Conservation (phyloP, 331 rosid genomes). For the Telfairia occidentalis region DNA sequence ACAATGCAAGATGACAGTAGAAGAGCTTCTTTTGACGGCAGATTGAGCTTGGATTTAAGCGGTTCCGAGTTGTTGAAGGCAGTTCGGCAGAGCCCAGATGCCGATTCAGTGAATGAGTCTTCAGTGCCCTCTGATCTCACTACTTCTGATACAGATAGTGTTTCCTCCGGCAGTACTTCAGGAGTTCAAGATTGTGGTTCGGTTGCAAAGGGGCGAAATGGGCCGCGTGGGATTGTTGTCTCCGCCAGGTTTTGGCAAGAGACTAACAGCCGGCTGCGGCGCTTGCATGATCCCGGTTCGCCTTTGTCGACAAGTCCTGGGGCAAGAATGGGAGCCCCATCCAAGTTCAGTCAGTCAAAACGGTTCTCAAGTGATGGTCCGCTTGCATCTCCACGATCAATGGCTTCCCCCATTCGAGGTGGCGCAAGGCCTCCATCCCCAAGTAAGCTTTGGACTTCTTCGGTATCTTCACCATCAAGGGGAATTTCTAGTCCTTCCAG, state of each 20-base stretch:
- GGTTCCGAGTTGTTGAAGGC: slow-evolving; percentile 42
- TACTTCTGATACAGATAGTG: slow-evolving; percentile 93
- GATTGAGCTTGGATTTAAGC: slow-evolving; percentile 81
- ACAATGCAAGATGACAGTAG: slow-evolving; percentile 45
- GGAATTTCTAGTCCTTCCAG: slow-evolving; percentile 75
- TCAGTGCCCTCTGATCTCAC: slow-evolving; percentile 67
- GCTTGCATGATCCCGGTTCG: slow-evolving; percentile 84
- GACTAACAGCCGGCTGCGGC: slow-evolving; percentile 75
- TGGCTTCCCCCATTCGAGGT: slow-evolving; percentile 70
- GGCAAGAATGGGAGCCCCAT: slow-evolving; percentile 33
- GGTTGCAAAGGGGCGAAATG: slow-evolving; percentile 28
- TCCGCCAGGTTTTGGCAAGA: slow-evolving; percentile 98
- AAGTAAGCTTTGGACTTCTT: slow-evolving; percentile 60
- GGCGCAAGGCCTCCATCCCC: slow-evolving; percentile 74
- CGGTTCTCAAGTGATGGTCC: slow-evolving; percentile 48
- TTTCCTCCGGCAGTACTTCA: slow-evolving; percentile 89
- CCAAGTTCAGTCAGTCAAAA: slow-evolving; percentile 47
- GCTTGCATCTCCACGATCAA: slow-evolving; percentile 53
- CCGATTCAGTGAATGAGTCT: slow-evolving; percentile 32
- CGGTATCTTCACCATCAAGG: slow-evolving; percentile 63
- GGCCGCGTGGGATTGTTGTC: slow-evolving; percentile 56
- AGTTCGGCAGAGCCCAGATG: slow-evolving; percentile 40
- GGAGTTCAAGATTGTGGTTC: slow-evolving; percentile 57
- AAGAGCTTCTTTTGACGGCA: slow-evolving; percentile 71
- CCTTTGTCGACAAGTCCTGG: slow-evolving; percentile 62